Conservation (phyloP, 2,329 filamentous ascomycete genomes). For the Neofusicoccum umdonicola region DNA sequence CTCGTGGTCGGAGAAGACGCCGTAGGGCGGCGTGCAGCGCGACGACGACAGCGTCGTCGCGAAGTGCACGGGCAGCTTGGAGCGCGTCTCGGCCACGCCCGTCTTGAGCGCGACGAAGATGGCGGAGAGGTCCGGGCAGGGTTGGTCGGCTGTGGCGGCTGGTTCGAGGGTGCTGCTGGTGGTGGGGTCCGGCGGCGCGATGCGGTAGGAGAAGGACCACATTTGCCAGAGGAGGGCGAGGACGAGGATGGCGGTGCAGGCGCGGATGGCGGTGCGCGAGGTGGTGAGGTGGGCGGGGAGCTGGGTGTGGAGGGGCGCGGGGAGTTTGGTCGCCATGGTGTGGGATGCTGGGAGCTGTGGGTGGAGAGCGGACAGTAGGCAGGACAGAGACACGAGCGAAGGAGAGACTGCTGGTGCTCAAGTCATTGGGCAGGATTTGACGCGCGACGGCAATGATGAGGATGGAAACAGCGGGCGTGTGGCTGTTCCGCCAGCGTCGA, state of each 20-base stretch:
- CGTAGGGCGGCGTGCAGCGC: conserved; percentile 30
- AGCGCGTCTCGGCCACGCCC: conserved; percentile 55
- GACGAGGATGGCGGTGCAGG: neutral
- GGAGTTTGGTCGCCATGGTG: neutral
- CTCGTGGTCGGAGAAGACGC: conserved; percentile 40
- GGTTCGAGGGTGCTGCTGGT: neutral
- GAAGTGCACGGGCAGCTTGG: conserved; percentile 51
- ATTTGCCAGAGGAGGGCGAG: neutral
- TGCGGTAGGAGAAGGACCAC: conserved; percentile 1
- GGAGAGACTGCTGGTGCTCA: neutral
- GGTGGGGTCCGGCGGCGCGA: neutral
- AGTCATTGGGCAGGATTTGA: neutral
- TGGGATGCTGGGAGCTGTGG: too few species aligned
- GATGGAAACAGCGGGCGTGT: neutral
- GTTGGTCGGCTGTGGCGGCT: neutral
- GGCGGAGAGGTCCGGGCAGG: conserved; percentile 43
- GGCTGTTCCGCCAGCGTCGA: neutral
- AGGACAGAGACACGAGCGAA: too few species aligned
- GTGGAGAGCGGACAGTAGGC: neutral
- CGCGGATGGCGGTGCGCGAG: conserved; percentile 1
- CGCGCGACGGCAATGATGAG: neutral
- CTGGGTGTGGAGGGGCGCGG: neutral
- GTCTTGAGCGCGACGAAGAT: conserved; percentile 59
- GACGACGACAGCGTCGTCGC: conserved; percentile 32
- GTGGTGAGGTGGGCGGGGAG: neutral